These are phyloP conservation scores for Rhodosporidiobolus sp. DNA, from an alignment of 768 basidiomycete genomes.

Conservation along the genomic window DNA sequence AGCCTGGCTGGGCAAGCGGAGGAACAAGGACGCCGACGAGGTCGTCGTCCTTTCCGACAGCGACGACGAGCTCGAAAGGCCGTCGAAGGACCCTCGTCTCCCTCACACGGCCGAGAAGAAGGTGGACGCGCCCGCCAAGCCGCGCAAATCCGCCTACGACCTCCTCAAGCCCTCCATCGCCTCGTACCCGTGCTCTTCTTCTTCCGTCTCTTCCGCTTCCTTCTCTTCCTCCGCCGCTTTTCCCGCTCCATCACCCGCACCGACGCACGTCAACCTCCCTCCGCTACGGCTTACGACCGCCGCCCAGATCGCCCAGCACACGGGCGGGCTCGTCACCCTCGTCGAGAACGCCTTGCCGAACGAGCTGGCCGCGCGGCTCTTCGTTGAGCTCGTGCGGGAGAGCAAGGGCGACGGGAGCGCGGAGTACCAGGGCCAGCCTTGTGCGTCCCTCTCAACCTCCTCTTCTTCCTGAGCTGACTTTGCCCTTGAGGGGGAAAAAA, in stretches of 20 bases:
- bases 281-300: conserved; percentile 31
- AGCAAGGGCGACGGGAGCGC: conserved; percentile 2
- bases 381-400: conserved; percentile 33
- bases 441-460: neutral
- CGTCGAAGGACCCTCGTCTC: neutral
- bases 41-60: conserved; percentile 20
- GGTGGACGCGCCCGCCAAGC: neutral
- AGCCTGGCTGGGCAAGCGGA: neutral
- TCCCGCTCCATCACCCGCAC: neutral
- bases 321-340: conserved; percentile 38
- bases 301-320: conserved; percentile 31
- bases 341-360: conserved; percentile 34
- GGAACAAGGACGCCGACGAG: neutral
- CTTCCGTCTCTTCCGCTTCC: neutral
- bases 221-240: neutral
- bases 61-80: conserved; percentile 7
- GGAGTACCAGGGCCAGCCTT: conserved; percentile 10
- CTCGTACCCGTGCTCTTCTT: neutral
- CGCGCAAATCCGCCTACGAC: conserved; percentile 14
- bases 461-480: neutral
- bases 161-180: neutral
- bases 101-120: no score
- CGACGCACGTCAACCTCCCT: conserved; percentile 32
- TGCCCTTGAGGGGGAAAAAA: no score
- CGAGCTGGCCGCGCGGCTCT: conserved; percentile 36